Base-by-base conservation (phyloP, 768 basidiomycete species). In the Leccinum rimulosum region DNA sequence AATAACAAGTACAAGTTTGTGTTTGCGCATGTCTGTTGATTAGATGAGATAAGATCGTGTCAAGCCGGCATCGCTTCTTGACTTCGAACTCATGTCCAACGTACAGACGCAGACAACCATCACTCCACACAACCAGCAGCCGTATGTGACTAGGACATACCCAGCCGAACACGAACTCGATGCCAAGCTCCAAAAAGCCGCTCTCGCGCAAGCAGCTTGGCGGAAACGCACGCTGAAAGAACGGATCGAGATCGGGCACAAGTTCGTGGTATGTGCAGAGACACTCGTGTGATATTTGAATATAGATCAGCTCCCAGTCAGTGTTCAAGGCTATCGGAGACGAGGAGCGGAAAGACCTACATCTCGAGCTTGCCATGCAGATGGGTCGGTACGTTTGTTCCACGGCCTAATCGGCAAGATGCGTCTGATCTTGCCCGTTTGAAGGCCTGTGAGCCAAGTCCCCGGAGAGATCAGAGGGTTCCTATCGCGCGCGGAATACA, bases 381-480 rank as follows among this genome's bases (percentile, higher is more conserved):
- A 98, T 99, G 90, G 96, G 96, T 38, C 79, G 94, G 93, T 93
- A 60, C 64, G 85, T 73, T 50, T 35, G 30, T 43, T 50, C 30
- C 11, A 30, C n/a, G 2, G 40, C 52, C 27, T 35, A 27, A 43
- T 38, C 4, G 6, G 30, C 50, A n/a, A 40, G 27, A 30, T 52
- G 40, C 33, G 12, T 28, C 52, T 61, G 49, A 56, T 47, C 31
- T 25, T 2, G 17, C 6, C n/a, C 17, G 36, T 11, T 17, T 59
- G 15, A 14, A 55, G 94, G 95, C 96, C 96, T 1, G 80, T 93
- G 52, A 82, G 85, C 0, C 93, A 95, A 70, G 79, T 79, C 38
- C 74, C 84, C 12, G 91, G 91, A 7, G 96, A 98, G 73, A 79
- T 96, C 40, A 79, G 81, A 28, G 93, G 94, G 0, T 85, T 90